Evolutionary conservation across 73 alveolate genomes (phyloP).

Genomic region (Paramecium sonneborni): DNA sequence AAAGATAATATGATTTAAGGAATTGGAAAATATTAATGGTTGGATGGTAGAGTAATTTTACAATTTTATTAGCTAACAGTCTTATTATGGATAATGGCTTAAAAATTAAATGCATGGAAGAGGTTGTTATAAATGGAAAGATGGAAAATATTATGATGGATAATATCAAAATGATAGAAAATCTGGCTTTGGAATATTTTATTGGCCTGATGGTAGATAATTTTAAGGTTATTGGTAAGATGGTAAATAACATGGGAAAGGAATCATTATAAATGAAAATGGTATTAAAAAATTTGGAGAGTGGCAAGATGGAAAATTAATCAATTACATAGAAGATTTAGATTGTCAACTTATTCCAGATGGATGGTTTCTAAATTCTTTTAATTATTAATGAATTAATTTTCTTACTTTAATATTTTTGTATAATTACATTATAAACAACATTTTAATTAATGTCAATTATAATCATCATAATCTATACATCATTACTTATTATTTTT

Average conservation of each 20-base stretch:
- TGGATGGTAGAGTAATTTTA: constrained; percentile 68
- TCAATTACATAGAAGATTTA: background rate
- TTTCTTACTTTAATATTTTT: background rate
- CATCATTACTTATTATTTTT: too few species aligned
- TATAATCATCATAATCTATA: too few species aligned
- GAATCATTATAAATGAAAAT: constrained; percentile 29
- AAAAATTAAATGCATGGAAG: constrained; percentile 81
- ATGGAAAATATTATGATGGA: constrained; percentile 74
- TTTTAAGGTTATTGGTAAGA: constrained; percentile 71
- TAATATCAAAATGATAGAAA: constrained; percentile 60
- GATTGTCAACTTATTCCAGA: constrained; percentile 15
- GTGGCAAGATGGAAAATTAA: constrained; percentile 71
- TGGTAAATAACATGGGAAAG: constrained; percentile 82
- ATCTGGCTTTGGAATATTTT: constrained; percentile 70
- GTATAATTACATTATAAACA: too few species aligned
- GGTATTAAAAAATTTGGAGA: constrained; percentile 61
- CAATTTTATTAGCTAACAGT: background rate
- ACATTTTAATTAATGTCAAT: too few species aligned
- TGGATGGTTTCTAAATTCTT: background rate
- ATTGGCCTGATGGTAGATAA: constrained; percentile 59
- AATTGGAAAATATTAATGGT: constrained; percentile 69
- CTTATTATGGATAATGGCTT: constrained; percentile 80
- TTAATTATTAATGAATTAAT: background rate
- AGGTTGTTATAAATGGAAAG: constrained; percentile 70
- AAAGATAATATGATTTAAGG: constrained; percentile 68